Base-by-base conservation (phyloP, 1,139 yeast species). In the Suhomyces anneliseae region DNA sequence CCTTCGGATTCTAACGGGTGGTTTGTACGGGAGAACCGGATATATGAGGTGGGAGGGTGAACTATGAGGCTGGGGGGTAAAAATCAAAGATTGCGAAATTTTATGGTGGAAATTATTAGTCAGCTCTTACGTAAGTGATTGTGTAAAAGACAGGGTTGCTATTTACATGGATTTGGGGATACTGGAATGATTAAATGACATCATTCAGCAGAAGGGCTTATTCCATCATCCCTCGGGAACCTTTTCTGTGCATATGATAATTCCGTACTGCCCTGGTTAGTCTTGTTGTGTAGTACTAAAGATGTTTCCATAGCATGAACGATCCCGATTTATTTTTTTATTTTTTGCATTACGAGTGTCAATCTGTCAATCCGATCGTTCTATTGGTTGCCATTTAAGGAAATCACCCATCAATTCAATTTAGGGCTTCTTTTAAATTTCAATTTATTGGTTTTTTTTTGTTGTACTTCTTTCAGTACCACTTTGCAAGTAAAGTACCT, bases 401-500 rank as follows among this genome's bases (percentile, higher is more conserved):
- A 19, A 19, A 19, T 19, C 24, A 4, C 24, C 24, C 24, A 19
- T 19, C 6, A 19, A 19, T 19, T 6, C 3, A 6, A 19, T 19
- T 1, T 4, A 19, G 6, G 24, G 4, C 24, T 19, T 19, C 32
- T 29, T 29, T 29, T 4, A 9, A 29, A 29, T 29, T 9, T 29
- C 5, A 29, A 29, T 29, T 29, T 9, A 11, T 7, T 11, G 11
- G n/a, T 29, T 29, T 4, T 4, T 3, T 29, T 4, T 29, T 4
- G 32, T 34, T 5, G 4, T 8, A 4, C 5, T 34, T 7, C 12
- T 34, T 11, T 29, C 32, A 29, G 32, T 29, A 29, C 32, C 32
- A 29, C 32, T 29, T 19, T 15, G 34, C 34, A 32, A 47, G 43
- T 10, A 47, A 37, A 4, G 50, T 34, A 9, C 50, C 50, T 6